These are phyloP conservation scores for Stachybotrys elegans DNA, from an alignment of 2,329 filamentous ascomycete species.

Conservation along the genomic window DNA sequence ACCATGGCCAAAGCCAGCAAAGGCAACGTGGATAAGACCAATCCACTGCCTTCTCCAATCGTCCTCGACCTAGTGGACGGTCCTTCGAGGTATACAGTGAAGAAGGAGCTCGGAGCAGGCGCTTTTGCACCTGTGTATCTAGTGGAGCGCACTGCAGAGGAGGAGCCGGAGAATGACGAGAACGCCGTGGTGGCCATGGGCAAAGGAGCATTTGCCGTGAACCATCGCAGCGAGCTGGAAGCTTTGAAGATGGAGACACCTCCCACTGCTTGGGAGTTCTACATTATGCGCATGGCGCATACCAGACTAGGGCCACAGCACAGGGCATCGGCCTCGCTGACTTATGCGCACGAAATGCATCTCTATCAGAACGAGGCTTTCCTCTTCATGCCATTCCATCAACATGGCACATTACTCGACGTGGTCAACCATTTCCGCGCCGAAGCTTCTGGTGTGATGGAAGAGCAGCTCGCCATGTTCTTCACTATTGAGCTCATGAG, in stretches of 20 bases:
- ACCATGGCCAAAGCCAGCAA: conserved; percentile 52
- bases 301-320: conserved; percentile 66
- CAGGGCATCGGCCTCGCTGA: conserved; percentile 71
- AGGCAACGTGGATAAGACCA: conserved; percentile 55
- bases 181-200: conserved; percentile 50
- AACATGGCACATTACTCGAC: conserved; percentile 91
- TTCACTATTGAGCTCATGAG: conserved; percentile 88
- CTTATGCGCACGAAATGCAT: conserved; percentile 84
- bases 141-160: conserved; percentile 64
- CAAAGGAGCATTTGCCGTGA: conserved; percentile 53
- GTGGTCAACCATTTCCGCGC: conserved; percentile 81
- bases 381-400: conserved; percentile 79
- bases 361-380: conserved; percentile 88
- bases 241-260: conserved; percentile 94
- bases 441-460: conserved; percentile 71
- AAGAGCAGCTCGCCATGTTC: conserved; percentile 91
- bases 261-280: conserved; percentile 89
- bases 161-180: conserved; percentile 38
- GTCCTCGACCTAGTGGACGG: conserved; percentile 63
- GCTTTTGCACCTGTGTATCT: conserved; percentile 96
- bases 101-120: conserved; percentile 82
- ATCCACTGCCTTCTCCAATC: conserved; percentile 54
- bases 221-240: conserved; percentile 59
- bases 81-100: conserved; percentile 67
- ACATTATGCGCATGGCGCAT: conserved; percentile 84